A percentile compares a stretch with the other conserved stretches of the same genome.
Evolutionary conservation across 2,329 filamentous ascomycete species (phyloP).

Genomic region (Sarocladium oryzae): DNA sequence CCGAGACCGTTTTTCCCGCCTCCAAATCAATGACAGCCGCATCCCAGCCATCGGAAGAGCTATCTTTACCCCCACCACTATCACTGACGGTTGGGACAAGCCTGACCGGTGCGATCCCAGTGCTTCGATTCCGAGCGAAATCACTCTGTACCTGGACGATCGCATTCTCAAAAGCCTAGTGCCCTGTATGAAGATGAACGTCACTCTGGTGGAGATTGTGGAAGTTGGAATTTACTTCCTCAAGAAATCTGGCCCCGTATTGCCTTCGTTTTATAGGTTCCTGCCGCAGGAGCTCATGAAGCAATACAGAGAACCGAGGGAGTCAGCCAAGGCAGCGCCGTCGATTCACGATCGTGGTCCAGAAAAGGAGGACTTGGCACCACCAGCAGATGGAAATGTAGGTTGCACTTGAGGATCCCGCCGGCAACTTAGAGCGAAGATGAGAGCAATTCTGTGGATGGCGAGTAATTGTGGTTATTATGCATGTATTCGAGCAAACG

Average conservation of each 20-base stretch:
- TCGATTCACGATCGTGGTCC: not conserved
- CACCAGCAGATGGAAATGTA: too few species aligned
- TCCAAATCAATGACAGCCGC: conserved; percentile 24
- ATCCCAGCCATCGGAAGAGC: conserved; percentile 37
- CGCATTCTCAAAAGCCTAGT: conserved; percentile 42
- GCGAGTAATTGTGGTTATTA: not conserved
- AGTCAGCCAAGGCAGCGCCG: conserved; percentile 30
- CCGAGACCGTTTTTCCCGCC: conserved; percentile 38
- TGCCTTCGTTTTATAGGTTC: conserved; percentile 57
- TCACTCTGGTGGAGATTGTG: conserved; percentile 45
- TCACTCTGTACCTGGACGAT: conserved; percentile 4
- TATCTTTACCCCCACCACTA: conserved; percentile 34
- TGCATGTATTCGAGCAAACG: too few species aligned
- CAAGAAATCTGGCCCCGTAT: conserved; percentile 47
- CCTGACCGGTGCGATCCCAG: conserved; percentile 13
- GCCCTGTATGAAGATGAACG: conserved; percentile 57
- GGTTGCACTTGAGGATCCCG: too few species aligned
- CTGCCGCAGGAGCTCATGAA: conserved; percentile 65
- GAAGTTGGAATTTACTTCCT: conserved; percentile 61
- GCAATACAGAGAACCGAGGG: conserved; percentile 52
- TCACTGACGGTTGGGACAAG: conserved; percentile 43
- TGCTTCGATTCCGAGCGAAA: not conserved
- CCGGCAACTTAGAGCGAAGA: too few species aligned
- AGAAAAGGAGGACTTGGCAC: not conserved
- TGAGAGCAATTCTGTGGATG: too few species aligned